Percentiles rank a stretch among this genome's conserved stretches.
phyloP scores from a whole-genome alignment of 192 early-diverging fungal genomes.

The Mortierella claussenii region DNA sequence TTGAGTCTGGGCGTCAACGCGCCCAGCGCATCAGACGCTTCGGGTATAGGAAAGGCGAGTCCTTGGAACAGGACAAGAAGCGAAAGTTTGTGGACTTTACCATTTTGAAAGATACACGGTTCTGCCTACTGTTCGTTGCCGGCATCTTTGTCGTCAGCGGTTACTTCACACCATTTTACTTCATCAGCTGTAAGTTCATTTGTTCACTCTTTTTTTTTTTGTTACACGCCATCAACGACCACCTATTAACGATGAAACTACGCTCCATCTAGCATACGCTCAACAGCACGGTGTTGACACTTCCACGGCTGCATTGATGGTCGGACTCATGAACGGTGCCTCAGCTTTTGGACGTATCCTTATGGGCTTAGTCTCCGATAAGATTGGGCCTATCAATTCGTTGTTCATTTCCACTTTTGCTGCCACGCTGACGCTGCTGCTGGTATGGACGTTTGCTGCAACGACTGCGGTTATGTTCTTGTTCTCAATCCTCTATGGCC shows the following conservation, averaged over 20 bases:
- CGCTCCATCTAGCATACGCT: slow-evolving; percentile 55
- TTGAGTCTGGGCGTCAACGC: slow-evolving; percentile 27
- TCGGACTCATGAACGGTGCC: slow-evolving; percentile 73
- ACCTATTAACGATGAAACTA: too few species aligned
- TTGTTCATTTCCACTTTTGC: slow-evolving; percentile 57
- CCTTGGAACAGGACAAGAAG: slow-evolving; percentile 21
- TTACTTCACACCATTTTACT: slow-evolving; percentile 38
- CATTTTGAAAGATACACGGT: slow-evolving; percentile 32
- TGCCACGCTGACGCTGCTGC: slow-evolving; percentile 50
- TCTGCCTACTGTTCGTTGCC: slow-evolving; percentile 40
- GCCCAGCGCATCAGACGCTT: slow-evolving; percentile 31
- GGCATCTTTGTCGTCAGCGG: slow-evolving; percentile 43
- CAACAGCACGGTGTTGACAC: slow-evolving; percentile 53
- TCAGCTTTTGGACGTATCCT: slow-evolving; percentile 71
- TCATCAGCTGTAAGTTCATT: slow-evolving; percentile 47
- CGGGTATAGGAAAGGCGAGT: slow-evolving; percentile 39
- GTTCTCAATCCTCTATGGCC: slow-evolving; percentile 44
- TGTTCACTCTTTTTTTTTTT: background rate
- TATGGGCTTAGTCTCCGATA: slow-evolving; percentile 67
- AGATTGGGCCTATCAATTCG: slow-evolving; percentile 64
- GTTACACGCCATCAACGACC: too few species aligned
- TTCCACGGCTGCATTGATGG: slow-evolving; percentile 60
- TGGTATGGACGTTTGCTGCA: slow-evolving; percentile 64
- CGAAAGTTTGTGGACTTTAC: slow-evolving; percentile 46
- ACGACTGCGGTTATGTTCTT: slow-evolving; percentile 41